A percentile compares a stretch with the other conserved stretches of the same genome.
These are phyloP conservation scores for Hemisphaericaspora subhashii DNA, from an alignment of 1,139 yeast species.

Conservation along the genomic window DNA sequence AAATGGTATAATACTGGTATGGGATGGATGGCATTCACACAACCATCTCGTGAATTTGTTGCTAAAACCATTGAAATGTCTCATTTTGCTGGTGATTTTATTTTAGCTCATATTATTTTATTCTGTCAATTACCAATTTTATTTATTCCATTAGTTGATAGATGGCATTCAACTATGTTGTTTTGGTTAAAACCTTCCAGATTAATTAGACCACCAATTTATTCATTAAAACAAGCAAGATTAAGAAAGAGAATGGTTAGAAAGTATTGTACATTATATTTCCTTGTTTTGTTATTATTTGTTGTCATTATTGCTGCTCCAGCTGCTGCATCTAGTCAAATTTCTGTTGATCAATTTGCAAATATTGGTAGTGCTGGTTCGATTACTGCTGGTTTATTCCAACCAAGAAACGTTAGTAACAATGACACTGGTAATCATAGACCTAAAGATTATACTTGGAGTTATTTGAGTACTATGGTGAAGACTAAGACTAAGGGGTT, in stretches of 20 bases:
- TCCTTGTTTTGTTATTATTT: slow-evolving; percentile 66
- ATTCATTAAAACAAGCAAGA: slow-evolving; percentile 94
- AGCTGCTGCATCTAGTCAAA: slow-evolving; percentile 63
- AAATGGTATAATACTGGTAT: slow-evolving; percentile 96
- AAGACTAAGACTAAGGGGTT: slow-evolving; percentile 57
- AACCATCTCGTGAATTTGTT: slow-evolving; percentile 93
- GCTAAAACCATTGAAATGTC: slow-evolving; percentile 94
- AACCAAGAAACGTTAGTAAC: slow-evolving; percentile 78
- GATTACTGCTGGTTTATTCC: slow-evolving; percentile 73
- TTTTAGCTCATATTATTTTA: slow-evolving; percentile 84
- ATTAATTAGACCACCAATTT: slow-evolving; percentile 98
- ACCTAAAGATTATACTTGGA: slow-evolving; percentile 49
- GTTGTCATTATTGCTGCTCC: slow-evolving; percentile 87
- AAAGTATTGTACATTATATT: slow-evolving; percentile 86
- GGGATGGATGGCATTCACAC: slow-evolving; percentile 96
- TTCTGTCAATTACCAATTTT: slow-evolving; percentile 89
- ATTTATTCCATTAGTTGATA: slow-evolving; percentile 84
- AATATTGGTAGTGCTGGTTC: slow-evolving; percentile 34
- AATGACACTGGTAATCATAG: slow-evolving; percentile 76
- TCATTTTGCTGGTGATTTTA: slow-evolving; percentile 95
- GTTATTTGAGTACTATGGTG: slow-evolving; percentile 45
- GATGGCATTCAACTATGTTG: slow-evolving; percentile 97
- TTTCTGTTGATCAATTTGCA: slow-evolving; percentile 27
- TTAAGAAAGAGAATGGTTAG: slow-evolving; percentile 98
- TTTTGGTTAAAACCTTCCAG: slow-evolving; percentile 99